Conservation (phyloP, 305 asterid species). For the Rubia tinctorum region DNA sequence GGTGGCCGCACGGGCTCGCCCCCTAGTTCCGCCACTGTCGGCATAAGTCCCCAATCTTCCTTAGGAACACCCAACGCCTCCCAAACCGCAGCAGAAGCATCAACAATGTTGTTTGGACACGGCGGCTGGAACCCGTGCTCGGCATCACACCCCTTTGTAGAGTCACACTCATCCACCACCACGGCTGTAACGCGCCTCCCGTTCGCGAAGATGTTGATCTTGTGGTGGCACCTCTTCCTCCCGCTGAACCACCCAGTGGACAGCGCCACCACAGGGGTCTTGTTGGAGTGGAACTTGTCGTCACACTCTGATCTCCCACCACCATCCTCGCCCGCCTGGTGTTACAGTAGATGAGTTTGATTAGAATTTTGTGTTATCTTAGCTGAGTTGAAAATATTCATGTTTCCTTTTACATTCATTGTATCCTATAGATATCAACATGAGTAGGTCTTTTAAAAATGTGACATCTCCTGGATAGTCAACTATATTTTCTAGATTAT, state of each 20-base stretch:
- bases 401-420: too few relatives aligned
- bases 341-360: too few relatives aligned
- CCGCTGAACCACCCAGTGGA: constrained; percentile 34
- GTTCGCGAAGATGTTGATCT: constrained; percentile 26
- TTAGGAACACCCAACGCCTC: constrained; percentile 21
- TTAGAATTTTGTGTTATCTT: too few relatives aligned
- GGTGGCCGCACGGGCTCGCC: too few relatives aligned
- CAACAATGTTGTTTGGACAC: constrained; percentile 27
- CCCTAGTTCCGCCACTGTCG: too few relatives aligned
- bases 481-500: too few relatives aligned
- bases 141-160: constrained; percentile 24
- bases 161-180: constrained; percentile 36
- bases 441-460: too few relatives aligned
- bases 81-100: constrained; percentile 35
- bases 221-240: constrained; percentile 19
- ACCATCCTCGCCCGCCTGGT: constrained; percentile 29
- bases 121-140: constrained; percentile 29
- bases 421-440: too few relatives aligned
- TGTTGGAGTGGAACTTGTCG: constrained; percentile 23
- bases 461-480: too few relatives aligned
- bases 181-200: constrained; percentile 26
- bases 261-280: constrained; percentile 26
- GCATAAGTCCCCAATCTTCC: constrained; percentile 17
- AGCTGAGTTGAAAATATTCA: too few relatives aligned
- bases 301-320: constrained; percentile 27